Percentiles rank a stretch among this genome's conserved stretches.
These are phyloP conservation scores for Raphanus sativus DNA, from an alignment of 345 rosid species.

Conservation along the genomic window DNA sequence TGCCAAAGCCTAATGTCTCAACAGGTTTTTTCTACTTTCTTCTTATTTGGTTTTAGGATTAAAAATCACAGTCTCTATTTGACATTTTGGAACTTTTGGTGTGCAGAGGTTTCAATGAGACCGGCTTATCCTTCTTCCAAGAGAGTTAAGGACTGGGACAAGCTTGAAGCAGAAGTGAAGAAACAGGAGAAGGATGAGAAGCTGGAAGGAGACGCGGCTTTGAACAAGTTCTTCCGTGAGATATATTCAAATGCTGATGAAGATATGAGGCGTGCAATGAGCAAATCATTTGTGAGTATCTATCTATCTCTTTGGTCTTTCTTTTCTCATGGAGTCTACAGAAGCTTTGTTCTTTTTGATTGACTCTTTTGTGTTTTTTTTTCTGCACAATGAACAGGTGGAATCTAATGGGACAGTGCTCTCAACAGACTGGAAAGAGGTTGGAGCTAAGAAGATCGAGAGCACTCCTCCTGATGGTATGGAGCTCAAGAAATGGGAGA, in stretches of 20 bases:
- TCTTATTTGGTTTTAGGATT: neutral
- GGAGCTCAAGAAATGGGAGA: constrained; percentile 91
- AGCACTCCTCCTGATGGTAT: constrained; percentile 97
- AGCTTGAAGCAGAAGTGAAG: constrained; percentile 81
- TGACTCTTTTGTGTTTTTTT: neutral
- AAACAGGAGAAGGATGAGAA: constrained; percentile 98
- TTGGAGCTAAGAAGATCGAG: constrained; percentile 79
- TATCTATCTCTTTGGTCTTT: no score
- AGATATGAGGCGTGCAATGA: constrained; percentile 89
- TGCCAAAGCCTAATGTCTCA: constrained; percentile 37
- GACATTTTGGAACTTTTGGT: constrained; percentile 12
- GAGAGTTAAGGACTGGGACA: constrained; percentile 76
- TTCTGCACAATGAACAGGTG: constrained; percentile 48
- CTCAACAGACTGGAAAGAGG: constrained; percentile 98
- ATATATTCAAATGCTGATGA: constrained; percentile 81
- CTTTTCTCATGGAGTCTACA: no score
- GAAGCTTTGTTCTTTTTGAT: no score
- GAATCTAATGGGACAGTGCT: constrained; percentile 94
- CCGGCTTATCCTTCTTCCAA: constrained; percentile 85
- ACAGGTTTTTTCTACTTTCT: neutral
- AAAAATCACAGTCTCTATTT: constrained; percentile 27
- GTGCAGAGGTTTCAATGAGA: constrained; percentile 40
- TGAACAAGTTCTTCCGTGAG: constrained; percentile 87
- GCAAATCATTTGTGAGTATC: constrained; percentile 92
- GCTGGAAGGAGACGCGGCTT: constrained; percentile 91